Base-by-base conservation (phyloP, 164 flowering plant genomes). In the Platanus orientalis region DNA sequence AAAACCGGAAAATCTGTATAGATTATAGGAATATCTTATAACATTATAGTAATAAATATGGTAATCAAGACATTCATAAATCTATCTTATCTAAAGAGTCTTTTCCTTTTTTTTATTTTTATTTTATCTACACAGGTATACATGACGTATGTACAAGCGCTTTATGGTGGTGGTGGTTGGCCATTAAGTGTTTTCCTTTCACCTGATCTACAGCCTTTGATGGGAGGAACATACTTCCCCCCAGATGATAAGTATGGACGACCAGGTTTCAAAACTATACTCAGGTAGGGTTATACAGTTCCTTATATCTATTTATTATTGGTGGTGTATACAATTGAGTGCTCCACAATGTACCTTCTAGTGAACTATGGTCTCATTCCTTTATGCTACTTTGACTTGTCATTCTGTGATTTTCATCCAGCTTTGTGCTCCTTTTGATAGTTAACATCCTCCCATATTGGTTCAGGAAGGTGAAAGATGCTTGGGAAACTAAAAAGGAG, bases 151-250 rank as follows among this genome's bases (percentile, higher is more conserved):
- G 98, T 93, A 45, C 98, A 93, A 71, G 98, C 98, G 25, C 66
- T 93, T 49, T 85, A 90, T 79, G 92, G 97, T 52, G 91, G 98
- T 26, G 98, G 98, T 61, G 98, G 98, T 58, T 93, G 98, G 98
- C 98, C 98, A 27, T 64, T 93, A 50, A 84, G 76, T 65, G 94
- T 73, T 62, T 93, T 93, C 72, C 89, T 93, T 66, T 84, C 97
- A 56, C 98, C 98, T 64, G 94, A 89, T 78, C 69, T 93, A 73
- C 90, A 87, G 75, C 98, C 98, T 30, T 67, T 93, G 68, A 89
- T 93, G 97, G 98, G 98, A 54, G 98, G 97, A 67, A 93, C 98
- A 45, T 93, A 93, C 71, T 93, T 88, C 63, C 97, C 97, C 25
- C 96, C 97, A 6, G 88, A 90, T 55, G 98, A 93, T 68, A 87